These are phyloP conservation scores for Phellopilus nigrolimitatus DNA, from an alignment of 1,284 basidiomycete genomes.

Conservation along the genomic window DNA sequence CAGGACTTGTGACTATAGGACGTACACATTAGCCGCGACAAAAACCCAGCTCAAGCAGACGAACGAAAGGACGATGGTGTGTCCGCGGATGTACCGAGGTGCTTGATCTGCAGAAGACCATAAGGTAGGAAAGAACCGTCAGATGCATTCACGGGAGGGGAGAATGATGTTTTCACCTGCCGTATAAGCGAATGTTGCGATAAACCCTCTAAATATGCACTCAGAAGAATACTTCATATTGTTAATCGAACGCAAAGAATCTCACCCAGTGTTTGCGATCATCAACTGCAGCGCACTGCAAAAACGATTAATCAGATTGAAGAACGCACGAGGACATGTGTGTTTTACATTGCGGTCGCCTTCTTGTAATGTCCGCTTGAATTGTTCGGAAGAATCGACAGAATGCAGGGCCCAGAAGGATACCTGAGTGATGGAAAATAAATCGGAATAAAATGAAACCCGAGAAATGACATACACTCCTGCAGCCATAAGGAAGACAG, in stretches of 20 bases:
- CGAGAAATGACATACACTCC: conserved; percentile 43
- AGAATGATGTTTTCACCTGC: conserved; percentile 33
- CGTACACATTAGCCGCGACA: conserved; percentile 52
- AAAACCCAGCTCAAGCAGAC: conserved; percentile 48
- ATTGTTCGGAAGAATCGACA: conserved; percentile 61
- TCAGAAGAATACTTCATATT: too few relatives aligned
- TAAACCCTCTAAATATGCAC: conserved; percentile 59
- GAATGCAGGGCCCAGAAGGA: conserved; percentile 50
- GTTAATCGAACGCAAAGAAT: too few relatives aligned
- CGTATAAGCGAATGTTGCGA: conserved; percentile 58
- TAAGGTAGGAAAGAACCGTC: background rate
- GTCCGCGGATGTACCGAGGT: conserved; percentile 49
- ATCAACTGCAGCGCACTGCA: conserved; percentile 45
- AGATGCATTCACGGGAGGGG: background rate
- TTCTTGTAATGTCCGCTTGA: conserved; percentile 59
- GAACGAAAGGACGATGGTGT: conserved; percentile 50
- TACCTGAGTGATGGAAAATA: conserved; percentile 35
- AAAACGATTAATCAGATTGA: background rate
- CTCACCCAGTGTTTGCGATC: conserved; percentile 49
- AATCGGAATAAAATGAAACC: background rate
- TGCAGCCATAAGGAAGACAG: conserved; percentile 54
- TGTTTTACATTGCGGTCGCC: conserved; percentile 44
- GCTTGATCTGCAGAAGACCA: conserved; percentile 39
- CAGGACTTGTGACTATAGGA: conserved; percentile 1
- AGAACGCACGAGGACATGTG: too few relatives aligned